A percentile compares a stretch with the other conserved stretches of the same genome.
These are phyloP conservation scores for Ilex aquifolium DNA, from an alignment of 257 asterid species.

Conservation along the genomic window DNA sequence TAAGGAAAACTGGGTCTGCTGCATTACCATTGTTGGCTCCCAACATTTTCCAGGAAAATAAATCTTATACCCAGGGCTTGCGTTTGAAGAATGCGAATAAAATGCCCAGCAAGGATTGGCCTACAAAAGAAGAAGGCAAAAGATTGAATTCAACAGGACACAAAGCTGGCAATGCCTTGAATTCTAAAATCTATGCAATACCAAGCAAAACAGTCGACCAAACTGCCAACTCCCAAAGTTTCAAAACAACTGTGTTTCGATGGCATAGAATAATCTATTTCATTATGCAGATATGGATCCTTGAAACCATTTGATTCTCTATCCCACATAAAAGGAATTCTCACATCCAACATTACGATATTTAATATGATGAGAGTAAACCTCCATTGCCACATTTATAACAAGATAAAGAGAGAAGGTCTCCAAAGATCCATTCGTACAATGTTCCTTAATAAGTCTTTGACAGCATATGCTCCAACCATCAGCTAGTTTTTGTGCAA, in stretches of 20 bases:
- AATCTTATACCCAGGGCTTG: background rate
- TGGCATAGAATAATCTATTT: background rate
- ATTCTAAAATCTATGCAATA: background rate
- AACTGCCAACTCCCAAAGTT: no score
- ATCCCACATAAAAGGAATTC: no score
- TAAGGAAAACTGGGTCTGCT: constrained; percentile 42
- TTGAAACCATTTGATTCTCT: no score
- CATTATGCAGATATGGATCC: background rate
- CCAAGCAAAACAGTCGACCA: background rate
- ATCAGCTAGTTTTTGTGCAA: no score
- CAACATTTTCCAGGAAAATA: constrained; percentile 33
- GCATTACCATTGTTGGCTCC: constrained; percentile 49
- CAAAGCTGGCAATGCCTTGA: background rate
- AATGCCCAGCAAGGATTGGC: constrained; percentile 11
- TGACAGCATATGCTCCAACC: no score
- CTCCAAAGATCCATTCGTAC: no score
- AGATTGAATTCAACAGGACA: background rate
- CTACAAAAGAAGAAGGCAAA: constrained; percentile 5
- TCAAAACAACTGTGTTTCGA: background rate
- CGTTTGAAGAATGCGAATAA: background rate
- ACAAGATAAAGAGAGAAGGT: no score
- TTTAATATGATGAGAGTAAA: no score
- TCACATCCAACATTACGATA: no score
- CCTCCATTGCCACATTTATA: no score
- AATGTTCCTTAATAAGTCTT: no score